Base-by-base conservation (phyloP, 768 basidiomycete species). In the Mycena kentingensis region DNA sequence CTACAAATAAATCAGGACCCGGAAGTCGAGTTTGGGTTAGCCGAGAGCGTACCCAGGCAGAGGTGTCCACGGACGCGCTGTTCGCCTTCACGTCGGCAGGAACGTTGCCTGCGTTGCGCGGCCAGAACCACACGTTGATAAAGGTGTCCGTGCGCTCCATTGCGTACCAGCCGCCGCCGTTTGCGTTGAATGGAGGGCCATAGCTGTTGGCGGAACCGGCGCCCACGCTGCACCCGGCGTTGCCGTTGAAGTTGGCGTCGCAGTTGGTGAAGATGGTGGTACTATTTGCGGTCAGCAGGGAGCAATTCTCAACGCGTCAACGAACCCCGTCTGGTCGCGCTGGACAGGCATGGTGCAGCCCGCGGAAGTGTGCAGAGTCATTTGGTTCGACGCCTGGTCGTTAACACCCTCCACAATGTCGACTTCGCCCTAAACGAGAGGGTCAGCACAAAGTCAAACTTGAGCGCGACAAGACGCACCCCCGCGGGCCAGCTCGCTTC, bases 81-180 rank as follows among this genome's bases (percentile, higher is more conserved):
- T 26, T 12, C 18, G 67, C 66, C 38, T 45, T 67, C 16, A 85
- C 73, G 25, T 83, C 82, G 8, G 61, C 45, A 2, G 84, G 85
- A 24, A 82, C 76, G 26, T 58, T 64, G 3, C 61, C 67, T 41
- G 66, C 75, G 57, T 76, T 76, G 24, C 87, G 74, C 0, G 80
- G 65, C 87, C 87, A 92, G 72, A 87, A 88, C 81, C 84, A 90
- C 27, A 89, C 73, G 46, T 82, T 83, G 57, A 90, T 82, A 62
- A 73, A 79, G 15, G 59, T 60, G 18, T 66, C 60, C 0, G 81
- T 80, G 32, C 86, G 77, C 63, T 87, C 85, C 45, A 86, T 72
- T 0, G 82, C 87, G 62, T 79, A 85, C 80, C 79, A 85, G 51
- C 84, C 84, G 12, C 84, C 85, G 19, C 82, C 79, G 32, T 73